Evolutionary conservation across 2,329 filamentous ascomycete species (phyloP).

Genomic region (Penicillium sp.): DNA sequence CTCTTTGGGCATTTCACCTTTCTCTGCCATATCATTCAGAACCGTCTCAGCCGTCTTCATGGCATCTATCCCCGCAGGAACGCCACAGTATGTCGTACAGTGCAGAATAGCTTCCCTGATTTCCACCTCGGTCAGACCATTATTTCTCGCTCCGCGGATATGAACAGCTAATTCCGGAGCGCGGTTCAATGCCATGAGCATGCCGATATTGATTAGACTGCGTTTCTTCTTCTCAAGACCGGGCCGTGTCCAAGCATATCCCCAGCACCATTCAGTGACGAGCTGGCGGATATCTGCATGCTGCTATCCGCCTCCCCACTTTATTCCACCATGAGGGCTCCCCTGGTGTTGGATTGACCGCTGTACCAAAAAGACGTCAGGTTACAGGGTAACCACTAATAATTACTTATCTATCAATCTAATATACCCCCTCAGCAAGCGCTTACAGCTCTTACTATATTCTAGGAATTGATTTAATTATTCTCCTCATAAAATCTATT

Average conservation of each 20-base stretch:
- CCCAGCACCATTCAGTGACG: constrained; percentile 63
- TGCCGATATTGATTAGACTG: constrained; percentile 61
- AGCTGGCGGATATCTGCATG: constrained; percentile 34
- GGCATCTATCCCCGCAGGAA: constrained; percentile 53
- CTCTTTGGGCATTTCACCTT: constrained; percentile 28
- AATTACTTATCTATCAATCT: too few relatives aligned
- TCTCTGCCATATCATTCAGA: constrained; percentile 49
- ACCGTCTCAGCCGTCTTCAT: constrained; percentile 51
- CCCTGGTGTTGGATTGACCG: too few relatives aligned
- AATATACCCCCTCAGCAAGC: too few relatives aligned
- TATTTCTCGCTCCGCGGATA: constrained; percentile 60
- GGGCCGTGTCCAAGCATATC: constrained; percentile 62
- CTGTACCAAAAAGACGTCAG: too few relatives aligned
- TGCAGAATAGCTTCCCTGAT: constrained; percentile 58
- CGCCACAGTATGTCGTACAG: constrained; percentile 50
- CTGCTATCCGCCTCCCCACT: too few relatives aligned
- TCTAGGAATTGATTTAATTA: too few relatives aligned
- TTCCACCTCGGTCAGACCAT: constrained; percentile 60
- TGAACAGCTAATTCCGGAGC: constrained; percentile 59
- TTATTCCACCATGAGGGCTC: too few relatives aligned
- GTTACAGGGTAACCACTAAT: too few relatives aligned
- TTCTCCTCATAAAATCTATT: too few relatives aligned
- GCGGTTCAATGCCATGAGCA: constrained; percentile 61
- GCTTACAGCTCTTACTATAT: too few relatives aligned
- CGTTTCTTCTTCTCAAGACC: constrained; percentile 60